Base-by-base conservation (phyloP, 345 rosid genomes). In the Camelina sativa region DNA sequence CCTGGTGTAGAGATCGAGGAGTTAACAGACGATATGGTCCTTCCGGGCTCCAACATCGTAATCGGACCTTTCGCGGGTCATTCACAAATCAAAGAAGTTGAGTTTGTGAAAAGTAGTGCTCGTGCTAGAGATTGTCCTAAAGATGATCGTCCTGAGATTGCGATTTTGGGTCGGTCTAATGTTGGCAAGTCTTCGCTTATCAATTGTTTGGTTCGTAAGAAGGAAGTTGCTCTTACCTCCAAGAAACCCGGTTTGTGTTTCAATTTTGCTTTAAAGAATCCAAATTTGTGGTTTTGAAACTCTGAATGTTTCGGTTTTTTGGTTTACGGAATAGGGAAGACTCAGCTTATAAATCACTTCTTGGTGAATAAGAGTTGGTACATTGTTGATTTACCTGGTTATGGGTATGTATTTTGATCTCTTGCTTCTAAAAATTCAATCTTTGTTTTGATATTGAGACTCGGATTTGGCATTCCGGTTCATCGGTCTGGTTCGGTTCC, bases 141-240 rank as follows among this genome's bases (percentile, higher is more conserved):
- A 76, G 95, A 88, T 59, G 89, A 82, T 37, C 82, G 79, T 62
- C 98, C 98, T 6, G 97, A 91, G 82, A 91, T 94, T 43, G 97
- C 96, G 4, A 88, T 94, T 44, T 48, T 94, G 67, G 97, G 96
- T 53, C 88, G 98, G 20, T 94, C 98, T 46, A 94, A 90, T 81
- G 98, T 94, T 46, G 98, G 97, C 52, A 94, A 94, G 82, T 94
- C 97, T 9, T 94, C 98, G 0, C 95, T 94, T 32, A 94, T 94
- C 17, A 94, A 94, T 80, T 85, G 88, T 52, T 76, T 94, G 66
- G 97, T 86, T 71, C 86, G 85, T 65, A 94, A 84, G 76, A 94
- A 91, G 51, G 96, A 94, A 84, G 84, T 94, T 56, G 98, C 97
- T 48, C 95, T 94, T 56, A 94, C 97, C n/a, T 94, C 98, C 9